phyloP scores from a whole-genome alignment of 108 stramenopile species.

The Conticribra weissflogii region DNA sequence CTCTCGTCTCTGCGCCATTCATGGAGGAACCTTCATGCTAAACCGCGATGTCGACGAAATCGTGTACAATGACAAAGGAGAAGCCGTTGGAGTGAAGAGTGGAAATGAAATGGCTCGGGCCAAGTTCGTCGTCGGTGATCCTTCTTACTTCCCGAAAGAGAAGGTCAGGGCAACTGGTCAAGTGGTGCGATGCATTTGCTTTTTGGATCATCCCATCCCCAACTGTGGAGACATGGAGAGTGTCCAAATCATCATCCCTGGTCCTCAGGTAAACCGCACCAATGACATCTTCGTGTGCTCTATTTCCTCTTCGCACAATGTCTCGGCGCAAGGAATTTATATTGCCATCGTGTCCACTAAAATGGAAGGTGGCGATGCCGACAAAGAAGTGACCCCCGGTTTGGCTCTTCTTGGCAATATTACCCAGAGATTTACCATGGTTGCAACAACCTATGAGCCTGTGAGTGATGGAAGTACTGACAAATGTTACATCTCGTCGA shows the following conservation, averaged over 20 bases:
- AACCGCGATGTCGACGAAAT: constrained; percentile 98
- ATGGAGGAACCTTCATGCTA: constrained; percentile 99
- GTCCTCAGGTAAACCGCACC: constrained; percentile 91
- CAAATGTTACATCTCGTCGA: constrained; percentile 93
- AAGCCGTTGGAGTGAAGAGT: constrained; percentile 90
- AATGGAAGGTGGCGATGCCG: constrained; percentile 90
- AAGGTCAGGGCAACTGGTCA: constrained; percentile 82
- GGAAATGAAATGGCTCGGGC: constrained; percentile 96
- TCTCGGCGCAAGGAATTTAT: constrained; percentile 89
- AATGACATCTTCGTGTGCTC: constrained; percentile 98
- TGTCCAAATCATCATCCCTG: constrained; percentile 98
- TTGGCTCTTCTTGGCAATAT: constrained; percentile 93
- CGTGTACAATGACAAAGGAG: constrained; percentile 83
- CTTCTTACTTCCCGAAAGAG: constrained; percentile 92
- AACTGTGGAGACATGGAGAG: constrained; percentile 90
- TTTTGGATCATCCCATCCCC: constrained; percentile 96
- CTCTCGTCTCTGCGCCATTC: constrained; percentile 97
- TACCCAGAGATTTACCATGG: constrained; percentile 92
- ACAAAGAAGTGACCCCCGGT: constrained; percentile 94
- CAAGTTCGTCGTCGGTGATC: constrained; percentile 96
- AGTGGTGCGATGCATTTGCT: constrained; percentile 97
- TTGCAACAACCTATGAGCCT: constrained; percentile 90
- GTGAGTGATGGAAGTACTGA: constrained; percentile 86
- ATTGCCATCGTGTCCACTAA: constrained; percentile 98
- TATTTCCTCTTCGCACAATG: constrained; percentile 74